Percentiles rank a stretch among this genome's conserved stretches.
Conservation (phyloP, 257 asterid genomes). For the Scutellaria galericulata region DNA sequence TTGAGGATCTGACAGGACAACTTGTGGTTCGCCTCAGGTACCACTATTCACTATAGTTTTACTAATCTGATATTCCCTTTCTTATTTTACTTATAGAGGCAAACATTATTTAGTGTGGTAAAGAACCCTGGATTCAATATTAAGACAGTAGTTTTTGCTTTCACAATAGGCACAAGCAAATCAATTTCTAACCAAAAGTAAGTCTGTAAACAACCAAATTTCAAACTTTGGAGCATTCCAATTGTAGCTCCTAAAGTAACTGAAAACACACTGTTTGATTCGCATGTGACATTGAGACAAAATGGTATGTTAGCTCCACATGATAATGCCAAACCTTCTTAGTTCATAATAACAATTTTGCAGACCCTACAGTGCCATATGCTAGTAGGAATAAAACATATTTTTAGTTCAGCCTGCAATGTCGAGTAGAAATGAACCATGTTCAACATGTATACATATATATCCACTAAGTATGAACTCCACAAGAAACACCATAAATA, state of each 20-base stretch:
- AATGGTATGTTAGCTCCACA: too few species aligned
- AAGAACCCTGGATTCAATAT: neutral
- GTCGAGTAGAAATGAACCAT: neutral
- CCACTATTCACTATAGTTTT: neutral
- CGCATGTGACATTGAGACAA: too few species aligned
- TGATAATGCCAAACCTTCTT: too few species aligned
- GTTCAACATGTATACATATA: neutral
- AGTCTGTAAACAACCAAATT: too few species aligned
- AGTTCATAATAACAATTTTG: too few species aligned
- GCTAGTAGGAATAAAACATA: neutral
- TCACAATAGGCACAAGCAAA: too few species aligned
- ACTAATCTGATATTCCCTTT: slow-evolving; percentile 17
- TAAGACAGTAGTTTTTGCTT: too few species aligned
- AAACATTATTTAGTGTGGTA: neutral
- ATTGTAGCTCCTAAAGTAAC: too few species aligned
- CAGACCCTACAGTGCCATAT: neutral
- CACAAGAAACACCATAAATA: neutral
- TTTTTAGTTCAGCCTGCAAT: neutral
- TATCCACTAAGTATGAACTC: slow-evolving; percentile 8
- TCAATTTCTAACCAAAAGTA: too few species aligned
- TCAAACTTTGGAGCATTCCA: too few species aligned
- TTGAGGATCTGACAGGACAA: slow-evolving; percentile 4
- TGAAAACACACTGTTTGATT: too few species aligned
- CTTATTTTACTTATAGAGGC: neutral
- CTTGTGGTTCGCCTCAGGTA: neutral